These are phyloP conservation scores for Xerocomus spinulosus DNA, from an alignment of 768 basidiomycete genomes.

Conservation along the genomic window DNA sequence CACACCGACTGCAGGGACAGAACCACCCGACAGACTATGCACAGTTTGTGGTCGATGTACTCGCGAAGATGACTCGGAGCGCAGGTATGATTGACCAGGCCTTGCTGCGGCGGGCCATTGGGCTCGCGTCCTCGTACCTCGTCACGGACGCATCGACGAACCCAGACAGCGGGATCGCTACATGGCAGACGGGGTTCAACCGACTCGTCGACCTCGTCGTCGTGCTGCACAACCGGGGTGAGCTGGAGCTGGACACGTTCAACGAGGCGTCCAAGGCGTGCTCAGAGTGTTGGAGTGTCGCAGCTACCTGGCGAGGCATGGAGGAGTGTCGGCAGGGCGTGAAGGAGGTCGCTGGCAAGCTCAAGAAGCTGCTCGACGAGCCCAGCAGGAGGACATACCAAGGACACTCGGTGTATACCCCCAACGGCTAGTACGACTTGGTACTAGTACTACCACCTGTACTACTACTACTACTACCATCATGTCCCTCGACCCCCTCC, in stretches of 20 bases:
- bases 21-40: conserved; percentile 55
- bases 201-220: conserved; percentile 68
- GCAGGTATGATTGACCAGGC: conserved; percentile 53
- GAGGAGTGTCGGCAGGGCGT: conserved; percentile 62
- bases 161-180: conserved; percentile 47
- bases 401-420: conserved; percentile 32
- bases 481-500: conserved; percentile 68
- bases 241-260: conserved; percentile 74
- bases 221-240: conserved; percentile 60
- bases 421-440: conserved; percentile 11
- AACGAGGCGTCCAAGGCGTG: conserved; percentile 57
- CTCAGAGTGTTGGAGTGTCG: conserved; percentile 77
- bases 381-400: conserved; percentile 30
- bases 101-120: conserved; percentile 57
- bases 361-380: conserved; percentile 46
- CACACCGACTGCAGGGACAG: conserved; percentile 22
- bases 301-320: conserved; percentile 64
- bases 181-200: conserved; percentile 67
- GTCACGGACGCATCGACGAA: conserved; percentile 68
- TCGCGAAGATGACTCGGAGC: conserved; percentile 48
- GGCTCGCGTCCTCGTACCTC: conserved; percentile 73
- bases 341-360: conserved; percentile 52
- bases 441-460: neutral
- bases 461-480: conserved; percentile 6
- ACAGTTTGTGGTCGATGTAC: conserved; percentile 51